phyloP scores from a whole-genome alignment of 805 yeast genomes.

The Jamesozyma lodderae region DNA sequence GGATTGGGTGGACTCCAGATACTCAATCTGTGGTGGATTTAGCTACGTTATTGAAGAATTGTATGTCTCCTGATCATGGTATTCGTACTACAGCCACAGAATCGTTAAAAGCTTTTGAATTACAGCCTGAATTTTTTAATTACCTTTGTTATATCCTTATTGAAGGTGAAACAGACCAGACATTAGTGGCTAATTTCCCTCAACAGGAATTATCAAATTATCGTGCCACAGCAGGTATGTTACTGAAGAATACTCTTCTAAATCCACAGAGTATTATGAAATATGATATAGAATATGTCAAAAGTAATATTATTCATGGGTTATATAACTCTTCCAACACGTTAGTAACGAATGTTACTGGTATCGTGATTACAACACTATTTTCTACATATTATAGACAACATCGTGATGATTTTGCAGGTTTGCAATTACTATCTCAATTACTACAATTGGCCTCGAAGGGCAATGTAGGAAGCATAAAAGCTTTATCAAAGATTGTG shows the following conservation, averaged over 20 bases:
- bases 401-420: conserved; percentile 37
- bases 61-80: conserved; percentile 49
- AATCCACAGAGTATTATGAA: conserved; percentile 20
- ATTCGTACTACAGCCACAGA: conserved; percentile 61
- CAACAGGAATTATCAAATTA: conserved; percentile 19
- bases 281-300: conserved; percentile 36
- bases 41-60: conserved; percentile 55
- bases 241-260: conserved; percentile 68
- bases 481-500: conserved; percentile 78
- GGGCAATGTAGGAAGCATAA: conserved; percentile 39
- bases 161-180: conserved; percentile 40
- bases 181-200: conserved; percentile 23
- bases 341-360: conserved; percentile 77
- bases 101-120: conserved; percentile 59
- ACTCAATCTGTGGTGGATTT: conserved; percentile 53
- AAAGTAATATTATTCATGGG: conserved; percentile 36
- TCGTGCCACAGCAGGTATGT: conserved; percentile 83
- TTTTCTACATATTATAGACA: conserved; percentile 42
- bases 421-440: conserved; percentile 57
- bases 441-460: conserved; percentile 51
- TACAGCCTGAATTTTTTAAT: conserved; percentile 70
- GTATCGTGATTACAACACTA: conserved; percentile 79
- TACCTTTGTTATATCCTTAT: conserved; percentile 67
- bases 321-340: conserved; percentile 16
- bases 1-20: conserved; percentile 56